phyloP scores from a whole-genome alignment of 306 rosid genomes.

The Trichosanthes cucumerina region DNA sequence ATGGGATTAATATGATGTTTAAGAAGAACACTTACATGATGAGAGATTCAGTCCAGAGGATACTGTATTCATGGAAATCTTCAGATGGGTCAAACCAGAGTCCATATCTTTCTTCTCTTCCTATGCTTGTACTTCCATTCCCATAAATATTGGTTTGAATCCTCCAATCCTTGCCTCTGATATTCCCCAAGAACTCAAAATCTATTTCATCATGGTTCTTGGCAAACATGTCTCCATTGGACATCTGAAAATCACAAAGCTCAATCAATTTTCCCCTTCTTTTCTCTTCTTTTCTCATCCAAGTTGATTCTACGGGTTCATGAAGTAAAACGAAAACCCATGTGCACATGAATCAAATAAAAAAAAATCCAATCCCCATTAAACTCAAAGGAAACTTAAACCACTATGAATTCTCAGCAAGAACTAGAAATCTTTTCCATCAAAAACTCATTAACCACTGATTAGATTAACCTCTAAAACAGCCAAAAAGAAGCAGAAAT shows the following conservation, averaged over 20 bases:
- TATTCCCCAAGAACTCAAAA: conserved; percentile 90
- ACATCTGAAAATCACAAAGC: conserved; percentile 45
- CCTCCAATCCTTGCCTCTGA: conserved; percentile 95
- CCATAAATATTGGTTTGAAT: conserved; percentile 93
- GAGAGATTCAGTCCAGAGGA: conserved; percentile 77
- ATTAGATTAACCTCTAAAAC: not conserved
- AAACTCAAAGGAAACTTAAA: not conserved
- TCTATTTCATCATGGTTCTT: conserved; percentile 91
- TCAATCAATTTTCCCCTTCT: not conserved
- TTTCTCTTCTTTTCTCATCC: not conserved
- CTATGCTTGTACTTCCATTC: conserved; percentile 81
- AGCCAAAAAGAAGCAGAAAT: not conserved
- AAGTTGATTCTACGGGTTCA: not conserved
- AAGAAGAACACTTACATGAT: conserved; percentile 60
- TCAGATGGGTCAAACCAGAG: conserved; percentile 95
- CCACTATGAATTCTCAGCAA: not conserved
- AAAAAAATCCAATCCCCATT: not conserved
- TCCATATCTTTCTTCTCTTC: conserved; percentile 86
- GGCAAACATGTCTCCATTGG: conserved; percentile 78
- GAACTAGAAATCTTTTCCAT: not conserved
- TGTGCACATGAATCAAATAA: not conserved
- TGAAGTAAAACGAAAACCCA: not conserved
- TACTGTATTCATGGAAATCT: conserved; percentile 70
- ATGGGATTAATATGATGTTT: not conserved
- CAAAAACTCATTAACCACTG: not conserved